Conservation (phyloP, 768 basidiomycete species). For the Pilatotrama ljubarskyi region DNA sequence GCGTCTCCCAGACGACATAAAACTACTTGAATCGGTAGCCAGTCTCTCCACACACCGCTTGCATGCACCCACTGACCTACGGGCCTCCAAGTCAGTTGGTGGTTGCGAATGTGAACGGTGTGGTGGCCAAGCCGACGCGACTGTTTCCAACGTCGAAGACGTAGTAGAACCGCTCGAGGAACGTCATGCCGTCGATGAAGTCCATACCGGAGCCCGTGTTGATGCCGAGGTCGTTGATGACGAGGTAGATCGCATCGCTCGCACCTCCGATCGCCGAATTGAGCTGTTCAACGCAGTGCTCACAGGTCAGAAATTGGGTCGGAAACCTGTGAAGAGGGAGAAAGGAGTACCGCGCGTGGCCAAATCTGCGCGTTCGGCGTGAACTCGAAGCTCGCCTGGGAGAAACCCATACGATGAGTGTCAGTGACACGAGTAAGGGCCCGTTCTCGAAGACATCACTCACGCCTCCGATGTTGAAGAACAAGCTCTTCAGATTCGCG, state of each 20-base stretch:
- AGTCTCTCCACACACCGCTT: too few species aligned
- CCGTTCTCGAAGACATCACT: neutral
- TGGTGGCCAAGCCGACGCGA: slow-evolving; percentile 43
- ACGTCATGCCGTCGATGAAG: slow-evolving; percentile 44
- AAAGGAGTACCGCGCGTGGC: slow-evolving; percentile 42
- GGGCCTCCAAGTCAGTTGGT: too few species aligned
- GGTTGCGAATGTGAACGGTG: slow-evolving; percentile 35
- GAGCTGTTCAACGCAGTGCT: slow-evolving; percentile 32
- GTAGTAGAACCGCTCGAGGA: slow-evolving; percentile 45
- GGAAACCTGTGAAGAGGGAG: too few species aligned
- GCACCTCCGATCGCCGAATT: slow-evolving; percentile 60
- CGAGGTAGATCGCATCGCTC: slow-evolving; percentile 37
- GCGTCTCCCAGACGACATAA: too few species aligned
- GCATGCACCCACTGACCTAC: too few species aligned
- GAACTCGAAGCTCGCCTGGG: slow-evolving; percentile 51
- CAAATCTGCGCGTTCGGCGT: slow-evolving; percentile 69
- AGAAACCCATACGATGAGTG: neutral
- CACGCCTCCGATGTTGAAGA: slow-evolving; percentile 24
- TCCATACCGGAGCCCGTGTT: slow-evolving; percentile 47
- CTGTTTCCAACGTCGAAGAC: slow-evolving; percentile 42
- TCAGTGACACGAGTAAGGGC: neutral
- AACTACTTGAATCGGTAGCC: too few species aligned
- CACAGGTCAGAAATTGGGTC: neutral
- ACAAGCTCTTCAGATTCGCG: slow-evolving; percentile 23
- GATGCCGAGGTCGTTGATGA: slow-evolving; percentile 40